Conservation (phyloP, 306 rosid genomes). For the Erythrophleum fordii region DNA sequence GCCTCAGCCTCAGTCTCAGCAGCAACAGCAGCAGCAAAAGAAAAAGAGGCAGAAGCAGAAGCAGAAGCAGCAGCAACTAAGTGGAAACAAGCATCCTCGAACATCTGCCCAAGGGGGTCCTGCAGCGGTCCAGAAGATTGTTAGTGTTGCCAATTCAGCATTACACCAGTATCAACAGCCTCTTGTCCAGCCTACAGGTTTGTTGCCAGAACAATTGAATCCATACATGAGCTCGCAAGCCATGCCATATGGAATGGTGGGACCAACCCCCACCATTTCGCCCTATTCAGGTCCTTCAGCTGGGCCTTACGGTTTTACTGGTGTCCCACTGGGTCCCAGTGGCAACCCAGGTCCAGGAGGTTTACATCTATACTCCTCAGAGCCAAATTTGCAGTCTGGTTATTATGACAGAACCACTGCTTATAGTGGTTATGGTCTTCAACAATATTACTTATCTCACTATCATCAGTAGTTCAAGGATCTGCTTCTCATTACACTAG, state of each 20-base stretch:
- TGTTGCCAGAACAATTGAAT: slow-evolving; percentile 53
- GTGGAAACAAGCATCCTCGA: slow-evolving; percentile 52
- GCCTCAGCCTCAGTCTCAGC: slow-evolving; percentile 37
- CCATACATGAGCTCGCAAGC: slow-evolving; percentile 56
- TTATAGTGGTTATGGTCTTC: slow-evolving; percentile 63
- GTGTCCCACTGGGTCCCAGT: slow-evolving; percentile 60
- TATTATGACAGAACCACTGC: slow-evolving; percentile 54
- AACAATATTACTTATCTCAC: slow-evolving; percentile 55
- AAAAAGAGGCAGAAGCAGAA: slow-evolving; percentile 22
- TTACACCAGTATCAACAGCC: slow-evolving; percentile 55
- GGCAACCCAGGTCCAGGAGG: slow-evolving; percentile 54
- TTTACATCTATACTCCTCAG: slow-evolving; percentile 58
- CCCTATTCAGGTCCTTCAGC: slow-evolving; percentile 59
- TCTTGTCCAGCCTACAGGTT: slow-evolving; percentile 52
- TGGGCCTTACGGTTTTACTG: slow-evolving; percentile 59
- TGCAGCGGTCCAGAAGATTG: slow-evolving; percentile 35
- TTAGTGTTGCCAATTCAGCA: slow-evolving; percentile 39
- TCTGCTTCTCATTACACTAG: slow-evolving; percentile 35
- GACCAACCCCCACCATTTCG: slow-evolving; percentile 51
- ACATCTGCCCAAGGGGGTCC: slow-evolving; percentile 40
- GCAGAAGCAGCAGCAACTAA: slow-evolving; percentile 30
- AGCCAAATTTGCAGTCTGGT: slow-evolving; percentile 49
- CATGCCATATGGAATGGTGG: slow-evolving; percentile 61
- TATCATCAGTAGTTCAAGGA: slow-evolving; percentile 59
- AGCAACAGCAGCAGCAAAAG: slow-evolving; percentile 36